A percentile compares a stretch with the other conserved stretches of the same genome.
Evolutionary conservation across 768 basidiomycete species (phyloP).

Genomic region (Russula olivacea): DNA sequence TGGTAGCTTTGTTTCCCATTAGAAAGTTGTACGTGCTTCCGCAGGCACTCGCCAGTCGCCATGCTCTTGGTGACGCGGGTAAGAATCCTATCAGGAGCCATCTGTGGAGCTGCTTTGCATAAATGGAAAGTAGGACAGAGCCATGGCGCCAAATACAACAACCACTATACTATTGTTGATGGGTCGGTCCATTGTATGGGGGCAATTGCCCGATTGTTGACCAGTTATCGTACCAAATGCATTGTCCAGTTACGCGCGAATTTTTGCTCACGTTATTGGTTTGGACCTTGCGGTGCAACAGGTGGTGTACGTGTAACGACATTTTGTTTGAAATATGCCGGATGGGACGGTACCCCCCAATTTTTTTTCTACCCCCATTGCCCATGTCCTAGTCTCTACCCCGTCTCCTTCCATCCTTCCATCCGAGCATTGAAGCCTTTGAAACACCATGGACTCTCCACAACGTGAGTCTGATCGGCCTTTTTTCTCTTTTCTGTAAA

Average conservation of each 20-base stretch:
- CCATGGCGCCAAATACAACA: background rate
- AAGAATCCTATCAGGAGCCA: too few relatives aligned
- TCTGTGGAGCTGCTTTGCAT: too few relatives aligned
- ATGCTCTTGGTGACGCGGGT: too few relatives aligned
- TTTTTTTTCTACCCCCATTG: background rate
- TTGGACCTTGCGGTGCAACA: background rate
- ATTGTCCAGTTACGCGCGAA: background rate
- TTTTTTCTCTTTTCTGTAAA: background rate
- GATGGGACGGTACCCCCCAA: background rate
- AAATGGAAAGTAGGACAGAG: background rate
- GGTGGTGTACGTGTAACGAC: background rate
- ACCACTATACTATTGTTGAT: background rate
- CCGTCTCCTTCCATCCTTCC: background rate
- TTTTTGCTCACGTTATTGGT: background rate
- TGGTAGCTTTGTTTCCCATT: conserved; percentile 37
- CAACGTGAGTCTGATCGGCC: background rate
- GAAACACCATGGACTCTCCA: background rate
- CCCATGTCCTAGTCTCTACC: background rate
- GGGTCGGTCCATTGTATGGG: background rate
- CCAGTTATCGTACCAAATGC: background rate
- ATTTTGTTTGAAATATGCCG: background rate
- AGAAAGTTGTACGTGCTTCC: background rate
- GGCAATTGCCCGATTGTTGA: background rate
- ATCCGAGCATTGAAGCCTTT: background rate
- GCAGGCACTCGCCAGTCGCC: too few relatives aligned